Conservation (phyloP, 1,284 basidiomycete genomes). For the Ceratobasidium sp. region DNA sequence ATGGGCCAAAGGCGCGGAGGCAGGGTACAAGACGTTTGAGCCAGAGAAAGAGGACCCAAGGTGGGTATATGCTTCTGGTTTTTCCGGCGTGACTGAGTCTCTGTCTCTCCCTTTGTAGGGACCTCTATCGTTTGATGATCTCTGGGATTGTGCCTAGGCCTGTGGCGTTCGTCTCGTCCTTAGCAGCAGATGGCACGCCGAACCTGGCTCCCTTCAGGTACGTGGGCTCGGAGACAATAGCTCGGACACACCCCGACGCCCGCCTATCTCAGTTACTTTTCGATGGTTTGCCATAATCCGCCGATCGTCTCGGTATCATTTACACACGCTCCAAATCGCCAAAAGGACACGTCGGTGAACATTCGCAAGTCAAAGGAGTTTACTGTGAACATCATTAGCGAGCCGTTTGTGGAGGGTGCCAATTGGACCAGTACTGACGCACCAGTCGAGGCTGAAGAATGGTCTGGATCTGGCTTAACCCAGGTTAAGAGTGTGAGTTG, state of each 20-base stretch:
- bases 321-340: constrained; percentile 57
- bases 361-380: constrained; percentile 78
- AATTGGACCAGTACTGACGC: constrained; percentile 78
- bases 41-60: constrained; percentile 62
- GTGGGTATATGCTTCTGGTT: constrained; percentile 56
- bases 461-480: constrained; percentile 79
- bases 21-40: constrained; percentile 71
- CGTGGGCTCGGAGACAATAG: constrained; percentile 45
- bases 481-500: constrained; percentile 70
- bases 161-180: constrained; percentile 78
- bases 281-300: constrained; percentile 73
- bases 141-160: constrained; percentile 79
- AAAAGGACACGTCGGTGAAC: constrained; percentile 78
- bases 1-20: constrained; percentile 67
- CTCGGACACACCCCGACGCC: constrained; percentile 41
- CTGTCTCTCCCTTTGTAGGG: constrained; percentile 54
- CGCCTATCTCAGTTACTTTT: constrained; percentile 66
- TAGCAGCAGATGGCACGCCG: constrained; percentile 66
- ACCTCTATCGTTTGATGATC: constrained; percentile 71
- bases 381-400: constrained; percentile 81
- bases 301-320: constrained; percentile 76
- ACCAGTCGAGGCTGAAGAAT: constrained; percentile 76
- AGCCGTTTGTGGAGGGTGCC: constrained; percentile 78
- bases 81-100: constrained; percentile 9
- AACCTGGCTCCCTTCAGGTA: constrained; percentile 80